Percentiles rank a stretch among this genome's conserved stretches.
Evolutionary conservation across 352 stramenopile species (phyloP).

Genomic region (Aphanomyces cochlioides): DNA sequence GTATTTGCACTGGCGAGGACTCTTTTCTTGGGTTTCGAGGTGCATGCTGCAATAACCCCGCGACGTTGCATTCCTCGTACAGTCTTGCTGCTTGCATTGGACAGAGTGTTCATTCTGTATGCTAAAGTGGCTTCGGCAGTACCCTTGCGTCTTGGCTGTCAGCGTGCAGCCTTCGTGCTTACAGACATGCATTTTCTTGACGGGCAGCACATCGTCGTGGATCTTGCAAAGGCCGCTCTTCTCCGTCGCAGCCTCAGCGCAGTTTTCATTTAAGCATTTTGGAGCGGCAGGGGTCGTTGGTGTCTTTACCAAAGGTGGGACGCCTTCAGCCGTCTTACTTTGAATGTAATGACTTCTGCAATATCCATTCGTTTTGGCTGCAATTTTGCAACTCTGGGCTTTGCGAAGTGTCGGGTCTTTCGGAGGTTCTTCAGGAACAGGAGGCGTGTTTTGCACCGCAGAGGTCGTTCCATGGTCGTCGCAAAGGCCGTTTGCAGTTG

Average conservation of each 20-base stretch:
- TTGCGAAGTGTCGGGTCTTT: slow-evolving; percentile 5
- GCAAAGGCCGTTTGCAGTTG: slow-evolving; percentile 11
- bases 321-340: background rate
- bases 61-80: no score
- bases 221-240: background rate
- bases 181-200: background rate
- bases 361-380: background rate
- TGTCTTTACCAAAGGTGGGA: background rate
- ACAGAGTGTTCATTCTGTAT: no score
- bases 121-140: background rate
- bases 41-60: no score
- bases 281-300: background rate
- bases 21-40: no score
- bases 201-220: background rate
- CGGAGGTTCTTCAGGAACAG: background rate
- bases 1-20: background rate
- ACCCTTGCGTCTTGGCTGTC: slow-evolving; percentile 7
- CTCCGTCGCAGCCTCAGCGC: background rate
- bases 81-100: no score
- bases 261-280: background rate
- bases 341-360: background rate
- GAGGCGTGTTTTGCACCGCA: background rate
- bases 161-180: background rate
- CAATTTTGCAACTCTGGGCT: background rate
- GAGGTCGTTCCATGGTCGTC: background rate